Evolutionary conservation across 768 basidiomycete species (phyloP), one percentile per base, ranked within the genome.

Genomic region (Agrocybe pediades): DNA sequence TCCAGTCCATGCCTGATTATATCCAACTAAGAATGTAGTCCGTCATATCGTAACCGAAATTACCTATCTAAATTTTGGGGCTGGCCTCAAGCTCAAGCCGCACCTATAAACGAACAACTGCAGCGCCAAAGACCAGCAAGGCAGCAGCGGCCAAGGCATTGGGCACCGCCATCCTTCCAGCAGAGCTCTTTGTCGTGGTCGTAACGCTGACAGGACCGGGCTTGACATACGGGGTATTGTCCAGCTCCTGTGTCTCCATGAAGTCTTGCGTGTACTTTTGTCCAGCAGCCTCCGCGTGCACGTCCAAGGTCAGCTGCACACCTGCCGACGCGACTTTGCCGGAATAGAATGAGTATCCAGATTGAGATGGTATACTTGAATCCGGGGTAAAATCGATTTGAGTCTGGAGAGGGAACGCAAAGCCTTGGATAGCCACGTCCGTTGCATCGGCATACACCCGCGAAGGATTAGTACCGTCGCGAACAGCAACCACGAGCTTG

Each of bases 321-420:
- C 70, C 70, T 6, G 55, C 59, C 29, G 62, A 62, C 41, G 65
- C 62, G 20, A 65, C 51, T 5, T 49, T 49, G 24, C 59, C 65
- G 0, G 62, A 64, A 58, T 78, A 78, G 39, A 75, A 73, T 29
- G 68, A 64, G 58, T 75, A 75, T n/a, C 71, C 72, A 15, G 52
- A 59, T 2, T 64, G 44, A n/a, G 68, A 46, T 2, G 70, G 56
- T 24, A 66, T 58, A 21, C 65, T 61, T 11, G 64, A 64, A 62
- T 73, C 71, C 25, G 60, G 56, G 6, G 57, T 30, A 25, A 73
- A 60, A 26, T 73, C 71, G 27, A 69, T 56, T 23, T 70, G 69
- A 41, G 49, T 55, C 54, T 65, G 66, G 46, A 69, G 49, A 23
- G 65, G 46, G 40, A 55, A 63, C 6, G 71, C 58, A 56, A 71